These are phyloP conservation scores for Deinandra increscens DNA, from an alignment of 129 eudicot genomes.

Conservation along the genomic window DNA sequence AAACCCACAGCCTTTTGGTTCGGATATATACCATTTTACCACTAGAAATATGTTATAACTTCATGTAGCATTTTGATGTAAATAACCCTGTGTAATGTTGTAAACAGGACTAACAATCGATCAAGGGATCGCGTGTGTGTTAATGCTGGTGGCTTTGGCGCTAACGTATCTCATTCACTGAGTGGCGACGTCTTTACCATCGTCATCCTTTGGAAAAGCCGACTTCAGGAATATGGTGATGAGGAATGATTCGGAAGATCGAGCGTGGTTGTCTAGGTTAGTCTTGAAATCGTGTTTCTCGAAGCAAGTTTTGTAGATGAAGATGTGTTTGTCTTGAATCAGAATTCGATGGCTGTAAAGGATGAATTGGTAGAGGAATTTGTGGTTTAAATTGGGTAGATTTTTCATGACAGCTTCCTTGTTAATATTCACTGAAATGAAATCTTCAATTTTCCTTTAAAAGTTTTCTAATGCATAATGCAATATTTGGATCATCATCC, in stretches of 20 bases:
- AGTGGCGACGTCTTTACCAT: not conserved
- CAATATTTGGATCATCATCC: not conserved
- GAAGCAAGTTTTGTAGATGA: not conserved
- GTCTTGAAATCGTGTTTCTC: constrained; percentile 12
- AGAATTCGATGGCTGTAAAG: not conserved
- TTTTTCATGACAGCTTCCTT: constrained; percentile 15
- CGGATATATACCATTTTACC: too few relatives aligned
- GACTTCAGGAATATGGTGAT: not conserved
- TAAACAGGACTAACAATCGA: constrained; percentile 61
- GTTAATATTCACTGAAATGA: constrained; percentile 15
- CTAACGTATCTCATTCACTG: constrained; percentile 72
- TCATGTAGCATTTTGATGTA: not conserved
- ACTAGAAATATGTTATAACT: too few relatives aligned
- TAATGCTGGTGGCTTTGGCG: constrained; percentile 73
- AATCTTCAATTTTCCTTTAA: not conserved
- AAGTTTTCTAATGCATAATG: not conserved
- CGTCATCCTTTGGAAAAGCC: constrained; percentile 1
- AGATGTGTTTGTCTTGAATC: constrained; percentile 1
- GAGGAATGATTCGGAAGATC: constrained; percentile 16
- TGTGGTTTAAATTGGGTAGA: constrained; percentile 8
- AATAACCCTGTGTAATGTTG: not conserved
- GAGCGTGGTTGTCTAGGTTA: not conserved
- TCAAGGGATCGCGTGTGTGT: constrained; percentile 71
- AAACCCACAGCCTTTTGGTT: too few relatives aligned
- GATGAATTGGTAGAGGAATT: constrained; percentile 18